These are phyloP conservation scores for Nicotiana benthamiana DNA, from an alignment of 257 asterid species.

Conservation along the genomic window DNA sequence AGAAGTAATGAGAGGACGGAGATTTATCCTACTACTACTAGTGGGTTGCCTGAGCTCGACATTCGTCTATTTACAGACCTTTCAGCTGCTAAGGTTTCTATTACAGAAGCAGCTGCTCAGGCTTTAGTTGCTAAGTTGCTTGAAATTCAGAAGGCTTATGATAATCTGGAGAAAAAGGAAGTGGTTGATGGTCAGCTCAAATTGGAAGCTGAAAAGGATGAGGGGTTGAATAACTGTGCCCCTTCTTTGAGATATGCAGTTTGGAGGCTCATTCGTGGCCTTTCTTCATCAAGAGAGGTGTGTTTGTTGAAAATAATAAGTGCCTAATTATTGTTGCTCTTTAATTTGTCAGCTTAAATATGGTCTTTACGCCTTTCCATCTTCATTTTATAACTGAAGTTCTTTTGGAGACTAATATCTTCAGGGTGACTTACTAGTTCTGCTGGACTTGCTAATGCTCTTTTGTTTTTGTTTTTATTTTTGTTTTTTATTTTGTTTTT, in stretches of 20 bases:
- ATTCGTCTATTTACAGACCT: conserved; percentile 70
- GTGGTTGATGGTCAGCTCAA: conserved; percentile 56
- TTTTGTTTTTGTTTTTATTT: no score
- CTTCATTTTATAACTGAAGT: not conserved
- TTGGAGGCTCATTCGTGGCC: conserved; percentile 86
- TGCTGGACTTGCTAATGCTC: no score
- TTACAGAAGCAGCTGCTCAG: conserved; percentile 62
- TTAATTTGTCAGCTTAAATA: not conserved
- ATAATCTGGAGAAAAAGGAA: conserved; percentile 59
- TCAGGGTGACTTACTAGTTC: no score
- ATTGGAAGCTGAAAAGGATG: conserved; percentile 82
- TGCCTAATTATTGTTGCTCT: not conserved
- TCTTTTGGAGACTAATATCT: not conserved
- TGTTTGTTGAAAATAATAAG: not conserved
- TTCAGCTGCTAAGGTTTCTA: conserved; percentile 44
- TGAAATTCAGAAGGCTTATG: conserved; percentile 67
- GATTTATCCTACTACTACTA: conserved; percentile 15
- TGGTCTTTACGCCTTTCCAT: not conserved
- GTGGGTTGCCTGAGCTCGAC: conserved; percentile 65
- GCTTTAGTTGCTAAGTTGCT: conserved; percentile 48
- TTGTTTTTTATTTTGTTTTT: no score
- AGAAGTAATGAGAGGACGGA: conserved; percentile 17
- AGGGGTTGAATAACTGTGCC: conserved; percentile 76
- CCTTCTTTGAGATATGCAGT: conserved; percentile 80
- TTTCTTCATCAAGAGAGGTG: conserved; percentile 91